Evolutionary conservation across 768 basidiomycete genomes (phyloP).

Genomic region (Cantharellus cinnabarinus): DNA sequence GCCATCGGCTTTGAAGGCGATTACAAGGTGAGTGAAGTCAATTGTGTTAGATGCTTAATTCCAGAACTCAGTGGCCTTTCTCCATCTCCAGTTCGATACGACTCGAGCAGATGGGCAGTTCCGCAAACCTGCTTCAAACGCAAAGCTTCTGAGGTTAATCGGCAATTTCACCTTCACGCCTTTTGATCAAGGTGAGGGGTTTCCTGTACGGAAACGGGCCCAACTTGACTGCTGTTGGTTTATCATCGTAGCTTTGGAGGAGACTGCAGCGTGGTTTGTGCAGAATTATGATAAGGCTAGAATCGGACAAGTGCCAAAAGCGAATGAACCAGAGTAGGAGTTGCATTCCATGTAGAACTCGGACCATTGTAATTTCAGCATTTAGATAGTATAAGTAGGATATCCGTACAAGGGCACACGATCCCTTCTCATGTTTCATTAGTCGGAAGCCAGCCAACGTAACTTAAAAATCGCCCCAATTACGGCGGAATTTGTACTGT

Average conservation of each 20-base stretch:
- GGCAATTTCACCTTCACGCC: conserved; percentile 77
- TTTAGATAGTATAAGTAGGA: too few species aligned
- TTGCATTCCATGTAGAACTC: too few species aligned
- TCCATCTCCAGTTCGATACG: conserved; percentile 51
- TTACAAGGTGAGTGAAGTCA: conserved; percentile 32
- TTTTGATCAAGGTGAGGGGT: conserved; percentile 48
- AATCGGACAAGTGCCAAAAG: conserved; percentile 21
- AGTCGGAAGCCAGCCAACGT: background rate
- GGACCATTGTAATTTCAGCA: too few species aligned
- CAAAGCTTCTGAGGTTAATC: conserved; percentile 56
- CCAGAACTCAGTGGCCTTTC: background rate
- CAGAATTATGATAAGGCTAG: conserved; percentile 58
- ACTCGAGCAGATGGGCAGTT: conserved; percentile 79
- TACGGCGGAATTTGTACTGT: conserved; percentile 80
- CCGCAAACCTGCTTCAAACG: conserved; percentile 90
- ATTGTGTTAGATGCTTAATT: background rate
- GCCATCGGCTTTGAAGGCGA: conserved; percentile 61
- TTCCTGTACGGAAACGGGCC: background rate
- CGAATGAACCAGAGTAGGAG: background rate
- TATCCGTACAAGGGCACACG: too few species aligned
- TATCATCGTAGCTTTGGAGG: conserved; percentile 36
- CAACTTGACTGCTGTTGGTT: background rate
- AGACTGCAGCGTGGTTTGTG: conserved; percentile 73
- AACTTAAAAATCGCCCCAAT: conserved; percentile 65
- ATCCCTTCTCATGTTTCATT: too few species aligned